Evolutionary conservation across 1,284 basidiomycete species (phyloP).

Genomic region (Leccinum angustisporum): DNA sequence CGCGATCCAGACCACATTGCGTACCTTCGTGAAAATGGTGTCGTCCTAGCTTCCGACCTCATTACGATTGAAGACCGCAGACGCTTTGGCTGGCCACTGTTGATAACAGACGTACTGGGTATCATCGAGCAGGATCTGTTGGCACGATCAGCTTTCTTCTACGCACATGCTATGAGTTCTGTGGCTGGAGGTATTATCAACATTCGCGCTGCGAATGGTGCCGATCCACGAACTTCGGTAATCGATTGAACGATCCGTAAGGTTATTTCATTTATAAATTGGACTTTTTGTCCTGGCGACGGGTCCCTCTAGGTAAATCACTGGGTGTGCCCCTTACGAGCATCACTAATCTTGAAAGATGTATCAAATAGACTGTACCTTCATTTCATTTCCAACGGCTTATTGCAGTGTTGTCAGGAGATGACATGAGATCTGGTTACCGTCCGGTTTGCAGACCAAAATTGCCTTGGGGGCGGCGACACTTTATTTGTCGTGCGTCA

Average conservation of each 20-base stretch:
- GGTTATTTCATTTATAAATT: not conserved
- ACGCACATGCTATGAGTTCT: slow-evolving; percentile 47
- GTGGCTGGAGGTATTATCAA: slow-evolving; percentile 42
- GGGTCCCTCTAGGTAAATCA: not conserved
- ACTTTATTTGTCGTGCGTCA: no score
- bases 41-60: slow-evolving; percentile 40
- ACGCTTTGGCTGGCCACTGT: slow-evolving; percentile 43
- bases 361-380: not conserved
- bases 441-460: not conserved
- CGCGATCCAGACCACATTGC: slow-evolving; percentile 37
- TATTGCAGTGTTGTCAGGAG: not conserved
- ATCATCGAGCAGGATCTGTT: slow-evolving; percentile 48
- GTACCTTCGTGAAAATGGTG: slow-evolving; percentile 36
- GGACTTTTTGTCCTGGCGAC: not conserved
- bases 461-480: not conserved
- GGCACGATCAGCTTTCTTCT: slow-evolving; percentile 42
- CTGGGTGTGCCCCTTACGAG: not conserved
- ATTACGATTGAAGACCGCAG: slow-evolving; percentile 43
- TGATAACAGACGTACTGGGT: slow-evolving; percentile 46
- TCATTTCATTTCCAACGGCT: not conserved
- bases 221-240: slow-evolving; percentile 37
- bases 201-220: slow-evolving; percentile 41
- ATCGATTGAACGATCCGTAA: slow-evolving; percentile 21
- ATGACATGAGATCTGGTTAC: not conserved
- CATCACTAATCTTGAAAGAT: not conserved